These are phyloP conservation scores for Trichophyton schoenleinii DNA, from an alignment of 2,329 filamentous ascomycete species.

Conservation along the genomic window DNA sequence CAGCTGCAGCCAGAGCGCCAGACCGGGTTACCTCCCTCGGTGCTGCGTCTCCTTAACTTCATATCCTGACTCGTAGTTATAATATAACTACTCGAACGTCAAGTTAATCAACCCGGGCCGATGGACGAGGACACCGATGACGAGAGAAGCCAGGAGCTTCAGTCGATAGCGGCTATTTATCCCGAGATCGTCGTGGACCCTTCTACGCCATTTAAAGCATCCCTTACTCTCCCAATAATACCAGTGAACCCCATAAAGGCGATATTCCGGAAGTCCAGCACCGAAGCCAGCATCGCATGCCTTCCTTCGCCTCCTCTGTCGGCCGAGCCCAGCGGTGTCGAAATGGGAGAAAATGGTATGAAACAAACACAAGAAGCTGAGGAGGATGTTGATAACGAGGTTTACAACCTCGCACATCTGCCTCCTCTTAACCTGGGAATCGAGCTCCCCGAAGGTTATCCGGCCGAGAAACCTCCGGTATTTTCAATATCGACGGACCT, in stretches of 20 bases:
- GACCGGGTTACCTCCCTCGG: neutral
- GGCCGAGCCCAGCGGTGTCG: slow-evolving; percentile 1
- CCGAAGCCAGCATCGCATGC: neutral
- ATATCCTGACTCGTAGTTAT: neutral
- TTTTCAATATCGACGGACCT: slow-evolving; percentile 39
- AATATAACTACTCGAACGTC: too few relatives aligned
- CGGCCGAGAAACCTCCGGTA: slow-evolving; percentile 38
- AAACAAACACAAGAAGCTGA: neutral
- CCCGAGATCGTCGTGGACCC: slow-evolving; percentile 45
- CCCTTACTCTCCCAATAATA: slow-evolving; percentile 44
- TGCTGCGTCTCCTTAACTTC: neutral
- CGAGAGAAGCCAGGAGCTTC: slow-evolving; percentile 48
- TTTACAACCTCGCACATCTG: slow-evolving; percentile 41
- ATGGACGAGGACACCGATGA: slow-evolving; percentile 34
- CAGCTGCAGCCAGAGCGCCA: neutral
- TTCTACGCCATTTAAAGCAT: slow-evolving; percentile 36
- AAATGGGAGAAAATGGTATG: neutral
- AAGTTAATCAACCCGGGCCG: too few relatives aligned
- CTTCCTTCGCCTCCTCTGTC: neutral
- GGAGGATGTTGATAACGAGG: slow-evolving; percentile 18
- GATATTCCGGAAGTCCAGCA: slow-evolving; percentile 22
- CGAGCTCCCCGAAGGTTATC: slow-evolving; percentile 44
- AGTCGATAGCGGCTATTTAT: slow-evolving; percentile 48
- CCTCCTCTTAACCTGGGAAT: slow-evolving; percentile 44
- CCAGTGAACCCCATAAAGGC: slow-evolving; percentile 42